Evolutionary conservation across 1,139 yeast species (phyloP).

Genomic region (Zygoascus hellenicus): DNA sequence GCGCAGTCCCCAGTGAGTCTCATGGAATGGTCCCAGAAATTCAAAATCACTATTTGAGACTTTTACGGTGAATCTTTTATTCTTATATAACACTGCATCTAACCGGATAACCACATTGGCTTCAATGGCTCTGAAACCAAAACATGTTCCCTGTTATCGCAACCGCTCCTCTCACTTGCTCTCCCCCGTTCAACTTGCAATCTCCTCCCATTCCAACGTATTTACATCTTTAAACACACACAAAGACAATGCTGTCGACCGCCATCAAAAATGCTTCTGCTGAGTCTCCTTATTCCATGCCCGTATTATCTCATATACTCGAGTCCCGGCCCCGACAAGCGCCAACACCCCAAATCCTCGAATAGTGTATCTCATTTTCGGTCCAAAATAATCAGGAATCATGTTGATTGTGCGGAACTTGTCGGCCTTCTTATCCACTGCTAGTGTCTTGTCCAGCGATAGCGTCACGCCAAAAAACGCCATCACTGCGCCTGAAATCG

Average conservation of each 20-base stretch:
- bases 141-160: too few relatives aligned
- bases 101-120: too few relatives aligned
- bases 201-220: too few relatives aligned
- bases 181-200: too few relatives aligned
- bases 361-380: conserved; percentile 4
- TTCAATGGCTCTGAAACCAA: too few relatives aligned
- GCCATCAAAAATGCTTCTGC: conserved; percentile 7
- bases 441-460: conserved; percentile 9
- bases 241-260: too few relatives aligned
- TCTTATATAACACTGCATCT: too few relatives aligned
- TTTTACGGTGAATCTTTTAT: not conserved
- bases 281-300: not conserved
- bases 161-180: too few relatives aligned
- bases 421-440: conserved; percentile 7
- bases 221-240: too few relatives aligned
- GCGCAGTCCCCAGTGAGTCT: conserved; percentile 41
- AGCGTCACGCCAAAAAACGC: conserved; percentile 11
- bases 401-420: conserved; percentile 2
- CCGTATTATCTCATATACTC: conserved; percentile 8
- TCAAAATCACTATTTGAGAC: conserved; percentile 12
- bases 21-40: conserved; percentile 45
- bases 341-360: conserved; percentile 11
- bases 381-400: conserved; percentile 10
- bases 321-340: conserved; percentile 6
- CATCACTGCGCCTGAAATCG: conserved; percentile 8